Percentiles rank a stretch among this genome's conserved stretches.
phyloP scores from a whole-genome alignment of 805 yeast species.

The Clavispora vitiphila region DNA sequence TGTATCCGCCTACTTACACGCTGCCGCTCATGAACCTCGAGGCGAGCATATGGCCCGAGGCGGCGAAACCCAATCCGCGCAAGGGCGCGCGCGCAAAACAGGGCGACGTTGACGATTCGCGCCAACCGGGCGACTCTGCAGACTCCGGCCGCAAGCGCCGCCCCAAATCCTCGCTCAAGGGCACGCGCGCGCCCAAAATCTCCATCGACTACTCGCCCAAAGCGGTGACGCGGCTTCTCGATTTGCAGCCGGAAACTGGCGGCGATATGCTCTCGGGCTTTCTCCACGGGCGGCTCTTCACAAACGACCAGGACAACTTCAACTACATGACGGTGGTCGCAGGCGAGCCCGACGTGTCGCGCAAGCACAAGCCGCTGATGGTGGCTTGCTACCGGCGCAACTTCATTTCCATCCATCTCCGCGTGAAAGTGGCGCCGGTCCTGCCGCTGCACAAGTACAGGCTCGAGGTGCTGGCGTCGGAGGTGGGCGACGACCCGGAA shows the following conservation, averaged over 20 bases:
- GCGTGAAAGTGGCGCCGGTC: not conserved
- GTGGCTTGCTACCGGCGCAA: slow-evolving; percentile 44
- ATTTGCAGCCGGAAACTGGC: slow-evolving; percentile 4
- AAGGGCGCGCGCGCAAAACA: no score
- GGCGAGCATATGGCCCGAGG: not conserved
- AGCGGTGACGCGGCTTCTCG: slow-evolving; percentile 10
- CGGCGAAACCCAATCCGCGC: not conserved
- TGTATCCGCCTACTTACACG: slow-evolving; percentile 4
- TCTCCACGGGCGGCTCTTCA: slow-evolving; percentile 38
- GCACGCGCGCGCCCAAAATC: slow-evolving; percentile 4
- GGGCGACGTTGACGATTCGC: not conserved
- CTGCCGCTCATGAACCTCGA: not conserved
- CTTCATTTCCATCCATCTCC: slow-evolving; percentile 31
- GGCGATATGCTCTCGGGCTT: slow-evolving; percentile 22
- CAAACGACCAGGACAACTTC: slow-evolving; percentile 36
- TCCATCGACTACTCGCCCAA: slow-evolving; percentile 10
- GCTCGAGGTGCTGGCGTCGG: slow-evolving; percentile 32
- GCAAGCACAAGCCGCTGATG: slow-evolving; percentile 27
- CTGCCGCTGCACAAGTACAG: slow-evolving; percentile 25
- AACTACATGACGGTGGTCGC: slow-evolving; percentile 19
- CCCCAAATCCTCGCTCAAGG: not conserved
- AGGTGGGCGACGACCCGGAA: slow-evolving; percentile 25
- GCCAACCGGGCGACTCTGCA: not conserved
- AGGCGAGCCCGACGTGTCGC: slow-evolving; percentile 8
- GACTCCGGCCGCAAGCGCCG: not conserved